Base-by-base conservation (phyloP, 2,329 filamentous ascomycete species). In the Calonectria fujianensis region DNA sequence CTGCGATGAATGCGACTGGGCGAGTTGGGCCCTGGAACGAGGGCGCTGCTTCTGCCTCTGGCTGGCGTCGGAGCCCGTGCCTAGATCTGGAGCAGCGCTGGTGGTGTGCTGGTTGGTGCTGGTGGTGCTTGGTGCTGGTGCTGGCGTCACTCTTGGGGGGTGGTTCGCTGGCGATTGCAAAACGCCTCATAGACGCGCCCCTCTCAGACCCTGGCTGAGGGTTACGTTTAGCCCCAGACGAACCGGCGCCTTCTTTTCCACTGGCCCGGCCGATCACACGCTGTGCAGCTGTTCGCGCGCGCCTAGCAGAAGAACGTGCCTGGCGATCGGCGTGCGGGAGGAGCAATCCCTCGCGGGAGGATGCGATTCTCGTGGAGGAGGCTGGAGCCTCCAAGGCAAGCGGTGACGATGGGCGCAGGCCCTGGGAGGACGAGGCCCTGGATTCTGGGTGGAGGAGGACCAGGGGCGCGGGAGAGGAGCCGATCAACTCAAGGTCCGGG, bases 401-500 rank as follows among this genome's bases (percentile, higher is more conserved):
- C 57, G 57, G 57, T 63, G 57, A 63, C 54, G 54, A 59, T n/a
- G 11, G 31, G 51, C 39, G 29, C 37, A 51, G 66, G 37, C 35
- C 51, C 51, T 18, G 31, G 13, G 48, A 27, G 45, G n/a, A 29
- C 1, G 35, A 48, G 27, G 18, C 45, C 45, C 45, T 48, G 61
- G 31, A 52, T 57, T 48, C 45, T 24, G 35, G n/a, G 51, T n/a
- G 32, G 20, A 20, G 35, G 24, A 35, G n/a, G 57, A 18, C 57
- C 27, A 65, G 39, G 59, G 32, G 13, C n/a, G 18, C 77, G 59
- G 73, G 63, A 72, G 69, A 75, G 57, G 72, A 63, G 70, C 70
- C 66, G 77, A 80, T 77, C 75, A 63, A 32, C 68, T 74, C 72
- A 65, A 77, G 69, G 68, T 72, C 70, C 54, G 29, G 72, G 72